phyloP scores from a whole-genome alignment of 2,329 filamentous ascomycete genomes.

The Elsinoe ampelina region DNA sequence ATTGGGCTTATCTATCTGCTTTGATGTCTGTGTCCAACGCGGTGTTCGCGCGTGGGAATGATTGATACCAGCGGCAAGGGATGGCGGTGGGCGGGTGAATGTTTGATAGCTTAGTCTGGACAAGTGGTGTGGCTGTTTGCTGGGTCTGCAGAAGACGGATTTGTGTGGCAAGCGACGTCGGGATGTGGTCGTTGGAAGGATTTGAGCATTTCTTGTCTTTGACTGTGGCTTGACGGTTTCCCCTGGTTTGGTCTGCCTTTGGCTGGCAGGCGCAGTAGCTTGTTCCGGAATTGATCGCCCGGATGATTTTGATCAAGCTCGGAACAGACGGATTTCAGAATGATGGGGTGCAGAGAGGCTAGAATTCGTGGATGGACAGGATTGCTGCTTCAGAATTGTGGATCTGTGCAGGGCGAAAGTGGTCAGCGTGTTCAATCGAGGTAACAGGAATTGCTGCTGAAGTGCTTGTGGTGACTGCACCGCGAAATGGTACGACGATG shows the following conservation, averaged over 20 bases:
- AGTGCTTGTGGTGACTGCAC: too few relatives aligned
- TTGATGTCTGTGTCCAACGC: not conserved
- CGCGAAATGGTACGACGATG: too few relatives aligned
- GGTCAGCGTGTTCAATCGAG: not conserved
- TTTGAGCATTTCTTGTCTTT: not conserved
- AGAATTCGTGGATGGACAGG: not conserved
- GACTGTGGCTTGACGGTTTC: conserved; percentile 1
- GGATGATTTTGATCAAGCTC: not conserved
- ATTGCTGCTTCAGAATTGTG: conserved; percentile 10
- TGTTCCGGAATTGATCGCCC: not conserved
- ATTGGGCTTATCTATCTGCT: not conserved
- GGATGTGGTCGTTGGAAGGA: not conserved
- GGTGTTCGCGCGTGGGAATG: not conserved
- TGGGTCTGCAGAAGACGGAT: too few relatives aligned
- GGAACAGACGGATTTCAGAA: conserved; percentile 8
- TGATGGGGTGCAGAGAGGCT: conserved; percentile 3
- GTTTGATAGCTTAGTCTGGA: not conserved
- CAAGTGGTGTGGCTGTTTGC: too few relatives aligned
- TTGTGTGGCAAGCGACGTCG: not conserved
- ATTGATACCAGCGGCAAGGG: not conserved
- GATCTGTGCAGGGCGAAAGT: not conserved
- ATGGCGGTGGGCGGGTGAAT: not conserved
- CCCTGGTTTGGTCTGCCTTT: not conserved
- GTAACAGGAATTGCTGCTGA: not conserved
- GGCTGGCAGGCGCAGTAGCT: not conserved